Base-by-base conservation (phyloP, 202 grass and related monocot species). In the Tripidium arundinaceum region DNA sequence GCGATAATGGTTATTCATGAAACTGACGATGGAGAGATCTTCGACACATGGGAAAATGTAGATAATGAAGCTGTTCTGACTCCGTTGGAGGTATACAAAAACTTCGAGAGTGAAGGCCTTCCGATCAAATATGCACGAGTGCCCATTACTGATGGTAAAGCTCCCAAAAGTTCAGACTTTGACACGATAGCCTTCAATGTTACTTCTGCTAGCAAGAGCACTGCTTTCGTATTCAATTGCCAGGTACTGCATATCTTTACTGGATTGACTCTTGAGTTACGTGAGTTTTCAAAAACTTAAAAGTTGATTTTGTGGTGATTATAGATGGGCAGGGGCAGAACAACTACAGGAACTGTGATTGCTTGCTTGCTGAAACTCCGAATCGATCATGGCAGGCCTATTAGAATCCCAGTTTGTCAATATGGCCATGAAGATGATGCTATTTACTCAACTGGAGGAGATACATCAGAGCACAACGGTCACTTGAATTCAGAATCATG, bases 101-200 rank as follows among this genome's bases (percentile, higher is more conserved):
- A 76, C 83, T 87, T 98, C 74, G 96, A 90, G 39, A 72, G 49
- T 76, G 92, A 88, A 89, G 96, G 96, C 43, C 89, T 98, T 89
- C 88, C 84, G 12, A 89, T 98, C 65, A 94, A 88, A 58, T 98
- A 98, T 88, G 92, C 90, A 84, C 86, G 96, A 63, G 96, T 98
- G 42, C 96, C 96, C 31, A 98, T 98, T 84, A 98, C 92, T 83
- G 96, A 98, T 86, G 96, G 96, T 71, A 98, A 98, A 89, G 96
- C 96, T 77, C 96, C 96, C 12, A 91, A 98, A 95, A 98, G 90
- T 87, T 98, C 96, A 33, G 96, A 98, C 83, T 93, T 98, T 75
- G 96, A 98, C 76, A 91, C 84, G n/a, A 83, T 98, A 89, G 88
- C 92, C 47, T 82, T 87, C 18, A 98, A 98, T 76, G 77, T 95